A percentile compares a stretch with the other conserved stretches of the same genome.
phyloP scores from a whole-genome alignment of 2,329 filamentous ascomycete species.

The Sporothrix schenckii region DNA sequence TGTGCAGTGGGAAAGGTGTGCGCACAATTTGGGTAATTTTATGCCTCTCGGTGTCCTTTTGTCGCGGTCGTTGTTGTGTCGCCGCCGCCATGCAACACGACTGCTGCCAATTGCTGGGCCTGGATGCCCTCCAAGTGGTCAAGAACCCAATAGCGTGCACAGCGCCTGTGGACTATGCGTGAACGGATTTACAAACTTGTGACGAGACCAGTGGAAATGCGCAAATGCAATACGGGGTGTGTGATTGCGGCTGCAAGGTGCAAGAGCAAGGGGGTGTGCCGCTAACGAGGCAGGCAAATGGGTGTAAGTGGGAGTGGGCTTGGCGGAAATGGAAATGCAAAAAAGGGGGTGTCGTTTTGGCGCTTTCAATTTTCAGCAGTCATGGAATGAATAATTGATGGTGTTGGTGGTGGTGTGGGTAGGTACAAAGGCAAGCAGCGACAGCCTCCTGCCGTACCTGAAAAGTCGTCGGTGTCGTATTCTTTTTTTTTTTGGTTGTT shows the following conservation, averaged over 20 bases:
- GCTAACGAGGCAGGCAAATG: neutral
- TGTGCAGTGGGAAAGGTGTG: constrained; percentile 18
- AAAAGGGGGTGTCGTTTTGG: neutral
- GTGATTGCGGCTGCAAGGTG: neutral
- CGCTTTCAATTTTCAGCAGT: constrained; percentile 14
- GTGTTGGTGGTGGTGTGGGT: constrained; percentile 12
- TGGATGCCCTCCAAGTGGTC: neutral
- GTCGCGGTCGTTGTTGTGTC: neutral
- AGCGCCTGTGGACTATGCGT: neutral
- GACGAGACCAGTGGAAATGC: neutral
- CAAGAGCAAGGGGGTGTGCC: neutral
- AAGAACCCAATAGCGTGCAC: neutral
- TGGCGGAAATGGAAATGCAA: neutral
- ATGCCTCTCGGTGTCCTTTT: constrained; percentile 29
- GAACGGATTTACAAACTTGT: neutral
- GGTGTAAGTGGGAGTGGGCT: neutral
- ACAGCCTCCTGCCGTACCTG: constrained; percentile 12
- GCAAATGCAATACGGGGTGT: neutral
- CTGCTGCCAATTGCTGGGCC: neutral
- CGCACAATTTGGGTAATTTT: neutral
- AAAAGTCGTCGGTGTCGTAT: constrained; percentile 5
- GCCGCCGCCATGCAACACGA: neutral
- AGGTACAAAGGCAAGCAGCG: neutral
- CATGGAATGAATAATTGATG: constrained; percentile 7
- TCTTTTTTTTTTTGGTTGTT: constrained; percentile 26